These are phyloP conservation scores for Flaveria trinervia DNA, from an alignment of 129 eudicot genomes.

Conservation along the genomic window DNA sequence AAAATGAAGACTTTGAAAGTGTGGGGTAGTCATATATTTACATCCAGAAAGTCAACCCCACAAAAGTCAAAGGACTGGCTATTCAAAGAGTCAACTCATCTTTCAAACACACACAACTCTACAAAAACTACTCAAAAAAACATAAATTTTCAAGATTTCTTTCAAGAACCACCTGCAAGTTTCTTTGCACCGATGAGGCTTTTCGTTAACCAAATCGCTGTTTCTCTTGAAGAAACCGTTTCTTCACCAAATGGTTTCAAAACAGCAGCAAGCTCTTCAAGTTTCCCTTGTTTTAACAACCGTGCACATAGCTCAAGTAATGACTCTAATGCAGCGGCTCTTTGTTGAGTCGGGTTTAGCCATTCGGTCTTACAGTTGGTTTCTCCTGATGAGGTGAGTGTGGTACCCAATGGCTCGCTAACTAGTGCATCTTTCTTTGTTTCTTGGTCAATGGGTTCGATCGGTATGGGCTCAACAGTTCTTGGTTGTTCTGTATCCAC, in stretches of 20 bases:
- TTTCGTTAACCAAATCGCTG: conserved; percentile 96
- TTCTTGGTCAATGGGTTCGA: conserved; percentile 26
- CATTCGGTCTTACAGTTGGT: conserved; percentile 43
- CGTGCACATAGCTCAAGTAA: conserved; percentile 87
- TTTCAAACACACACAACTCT: conserved; percentile 28
- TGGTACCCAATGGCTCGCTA: conserved; percentile 25
- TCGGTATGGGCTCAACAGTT: conserved; percentile 25
- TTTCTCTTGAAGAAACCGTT: conserved; percentile 89
- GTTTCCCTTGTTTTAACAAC: conserved; percentile 71
- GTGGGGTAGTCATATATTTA: conserved; percentile 36
- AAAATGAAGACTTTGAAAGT: conserved; percentile 23
- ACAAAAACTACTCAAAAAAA: conserved; percentile 17
- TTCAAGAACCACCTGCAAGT: conserved; percentile 42
- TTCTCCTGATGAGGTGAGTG: conserved; percentile 25
- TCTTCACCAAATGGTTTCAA: conserved; percentile 94
- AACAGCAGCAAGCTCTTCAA: conserved; percentile 89
- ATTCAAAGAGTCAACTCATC: conserved; percentile 25
- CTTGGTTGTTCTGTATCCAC: conserved; percentile 43
- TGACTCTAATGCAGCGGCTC: conserved; percentile 88
- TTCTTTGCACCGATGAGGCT: conserved; percentile 76
- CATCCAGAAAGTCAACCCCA: conserved; percentile 32
- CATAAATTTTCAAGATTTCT: conserved; percentile 21
- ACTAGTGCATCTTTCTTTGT: conserved; percentile 33
- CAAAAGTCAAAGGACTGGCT: conserved; percentile 29
- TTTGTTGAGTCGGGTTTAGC: conserved; percentile 49